Conservation (phyloP, 2,329 filamentous ascomycete species). For the Trichoderma brevicompactum region DNA sequence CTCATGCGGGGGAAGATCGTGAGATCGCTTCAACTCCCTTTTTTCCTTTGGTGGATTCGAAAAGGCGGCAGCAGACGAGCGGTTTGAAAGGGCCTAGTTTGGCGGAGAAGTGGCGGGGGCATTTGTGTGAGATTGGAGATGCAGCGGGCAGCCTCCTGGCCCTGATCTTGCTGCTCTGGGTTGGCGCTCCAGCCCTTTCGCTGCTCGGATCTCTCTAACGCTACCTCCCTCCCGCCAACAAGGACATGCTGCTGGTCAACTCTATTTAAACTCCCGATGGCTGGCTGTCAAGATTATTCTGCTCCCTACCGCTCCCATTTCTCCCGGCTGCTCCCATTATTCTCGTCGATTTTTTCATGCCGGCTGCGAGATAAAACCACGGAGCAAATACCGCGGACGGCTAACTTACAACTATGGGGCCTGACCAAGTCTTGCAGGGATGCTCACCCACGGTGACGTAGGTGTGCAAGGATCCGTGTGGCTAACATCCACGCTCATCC, state of each 20-base stretch:
- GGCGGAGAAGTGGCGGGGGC: conserved; percentile 24
- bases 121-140: conserved; percentile 25
- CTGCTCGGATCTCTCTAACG: conserved; percentile 24
- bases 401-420: conserved; percentile 9
- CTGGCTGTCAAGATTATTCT: neutral
- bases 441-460: conserved; percentile 28
- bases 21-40: conserved; percentile 20
- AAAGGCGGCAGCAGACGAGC: conserved; percentile 3
- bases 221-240: conserved; percentile 25
- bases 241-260: conserved; percentile 25
- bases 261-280: conserved; percentile 17
- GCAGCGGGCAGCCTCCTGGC: conserved; percentile 7
- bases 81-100: conserved; percentile 4
- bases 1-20: conserved; percentile 22
- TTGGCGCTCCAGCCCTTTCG: conserved; percentile 25
- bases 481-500: conserved; percentile 23
- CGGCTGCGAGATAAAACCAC: conserved; percentile 2
- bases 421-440: conserved; percentile 21
- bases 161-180: conserved; percentile 27
- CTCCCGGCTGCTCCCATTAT: neutral
- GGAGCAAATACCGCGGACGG: conserved; percentile 22
- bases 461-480: conserved; percentile 24
- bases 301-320: conserved; percentile 6
- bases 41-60: conserved; percentile 16
- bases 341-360: neutral